Conservation (phyloP, 2,329 filamentous ascomycete genomes). For the Colletotrichum sansevieriae region DNA sequence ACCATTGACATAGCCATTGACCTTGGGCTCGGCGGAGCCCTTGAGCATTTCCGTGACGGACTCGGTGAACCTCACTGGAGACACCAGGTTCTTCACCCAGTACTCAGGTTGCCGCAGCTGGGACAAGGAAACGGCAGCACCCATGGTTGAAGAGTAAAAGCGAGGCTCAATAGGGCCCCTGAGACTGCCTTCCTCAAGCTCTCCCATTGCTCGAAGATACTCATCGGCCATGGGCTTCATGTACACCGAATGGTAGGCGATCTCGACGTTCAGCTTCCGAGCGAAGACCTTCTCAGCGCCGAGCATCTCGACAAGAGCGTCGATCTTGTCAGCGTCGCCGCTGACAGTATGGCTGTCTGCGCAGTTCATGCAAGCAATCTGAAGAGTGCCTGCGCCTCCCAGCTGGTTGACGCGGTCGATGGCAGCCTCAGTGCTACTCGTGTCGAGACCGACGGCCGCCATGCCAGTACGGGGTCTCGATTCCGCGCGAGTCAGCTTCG, state of each 20-base stretch:
- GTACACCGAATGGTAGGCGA: slow-evolving; percentile 67
- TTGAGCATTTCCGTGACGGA: slow-evolving; percentile 51
- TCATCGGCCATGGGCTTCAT: slow-evolving; percentile 58
- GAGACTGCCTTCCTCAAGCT: slow-evolving; percentile 3
- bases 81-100: slow-evolving; percentile 60
- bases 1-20: slow-evolving; percentile 15
- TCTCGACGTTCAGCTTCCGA: slow-evolving; percentile 61
- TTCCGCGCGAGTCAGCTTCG: slow-evolving; percentile 47
- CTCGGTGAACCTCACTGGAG: slow-evolving; percentile 59
- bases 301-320: slow-evolving; percentile 51
- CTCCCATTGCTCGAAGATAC: slow-evolving; percentile 47
- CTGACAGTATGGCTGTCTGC: slow-evolving; percentile 65
- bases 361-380: slow-evolving; percentile 65
- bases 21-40: neutral
- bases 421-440: slow-evolving; percentile 44
- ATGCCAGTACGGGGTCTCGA: slow-evolving; percentile 51
- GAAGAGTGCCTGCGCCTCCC: slow-evolving; percentile 44
- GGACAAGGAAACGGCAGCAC: neutral
- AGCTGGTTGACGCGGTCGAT: slow-evolving; percentile 46
- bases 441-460: slow-evolving; percentile 56
- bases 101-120: slow-evolving; percentile 49
- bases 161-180: slow-evolving; percentile 23
- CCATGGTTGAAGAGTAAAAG: slow-evolving; percentile 37
- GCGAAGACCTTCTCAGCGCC: slow-evolving; percentile 56
- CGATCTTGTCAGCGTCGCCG: slow-evolving; percentile 42